These are phyloP conservation scores for Heterobasidion occidentale DNA, from an alignment of 1,284 basidiomycete species.

Conservation along the genomic window DNA sequence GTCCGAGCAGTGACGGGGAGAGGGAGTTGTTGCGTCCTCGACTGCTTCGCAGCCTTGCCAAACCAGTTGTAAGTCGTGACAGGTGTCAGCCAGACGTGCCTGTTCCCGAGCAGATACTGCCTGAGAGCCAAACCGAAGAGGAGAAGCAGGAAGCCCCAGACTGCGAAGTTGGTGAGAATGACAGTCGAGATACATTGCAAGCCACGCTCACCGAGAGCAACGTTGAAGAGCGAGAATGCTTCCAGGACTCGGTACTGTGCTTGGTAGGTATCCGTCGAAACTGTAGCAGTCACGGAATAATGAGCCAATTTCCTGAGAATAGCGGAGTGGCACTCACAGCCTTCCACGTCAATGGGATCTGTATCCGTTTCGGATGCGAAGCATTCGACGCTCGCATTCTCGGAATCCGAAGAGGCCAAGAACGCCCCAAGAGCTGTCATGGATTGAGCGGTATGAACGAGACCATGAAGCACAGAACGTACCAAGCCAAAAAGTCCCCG, in stretches of 20 bases:
- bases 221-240: conserved; percentile 71
- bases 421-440: conserved; percentile 61
- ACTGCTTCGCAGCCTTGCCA: conserved; percentile 29
- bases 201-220: conserved; percentile 47
- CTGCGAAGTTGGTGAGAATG: conserved; percentile 27
- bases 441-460: conserved; percentile 9
- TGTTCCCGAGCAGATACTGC: conserved; percentile 56
- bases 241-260: conserved; percentile 76
- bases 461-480: conserved; percentile 18
- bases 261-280: conserved; percentile 67
- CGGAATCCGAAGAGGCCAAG: conserved; percentile 61
- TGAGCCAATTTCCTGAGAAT: conserved; percentile 3
- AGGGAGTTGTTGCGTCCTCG: conserved; percentile 19
- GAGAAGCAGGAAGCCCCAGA: conserved; percentile 51
- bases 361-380: conserved; percentile 48
- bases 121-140: conserved; percentile 59
- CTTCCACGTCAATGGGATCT: conserved; percentile 42
- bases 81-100: conserved; percentile 66
- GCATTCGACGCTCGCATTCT: conserved; percentile 74
- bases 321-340: conserved; percentile 40
- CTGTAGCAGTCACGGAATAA: conserved; percentile 18
- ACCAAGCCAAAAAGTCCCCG: conserved; percentile 77
- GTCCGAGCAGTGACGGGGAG: conserved; percentile 25
- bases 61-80: conserved; percentile 72
- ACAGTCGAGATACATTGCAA: conserved; percentile 8